phyloP scores from a whole-genome alignment of 2,329 filamentous ascomycete genomes.

The Penicillium sp. region DNA sequence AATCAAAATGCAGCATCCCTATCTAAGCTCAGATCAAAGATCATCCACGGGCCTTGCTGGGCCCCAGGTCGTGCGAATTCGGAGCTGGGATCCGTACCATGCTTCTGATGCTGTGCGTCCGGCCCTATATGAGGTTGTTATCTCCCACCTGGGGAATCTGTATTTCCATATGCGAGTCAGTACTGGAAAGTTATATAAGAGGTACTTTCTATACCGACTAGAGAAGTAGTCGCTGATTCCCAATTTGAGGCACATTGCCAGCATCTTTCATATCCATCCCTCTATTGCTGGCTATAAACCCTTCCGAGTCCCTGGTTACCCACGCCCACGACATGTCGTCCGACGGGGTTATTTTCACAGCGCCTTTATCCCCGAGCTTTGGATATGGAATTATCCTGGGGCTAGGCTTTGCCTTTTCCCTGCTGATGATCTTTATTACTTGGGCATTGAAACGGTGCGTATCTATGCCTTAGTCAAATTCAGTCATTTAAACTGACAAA shows the following conservation, averaged over 20 bases:
- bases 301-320: not conserved
- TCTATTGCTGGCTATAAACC: not conserved
- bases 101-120: not conserved
- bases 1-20: constrained; percentile 8
- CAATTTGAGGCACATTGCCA: not conserved
- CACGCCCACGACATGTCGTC: constrained; percentile 10
- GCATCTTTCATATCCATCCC: not conserved
- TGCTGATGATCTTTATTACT: constrained; percentile 72
- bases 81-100: constrained; percentile 12
- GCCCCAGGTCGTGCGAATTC: constrained; percentile 16
- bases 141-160: not conserved
- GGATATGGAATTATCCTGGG: constrained; percentile 78
- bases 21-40: constrained; percentile 20
- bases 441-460: constrained; percentile 62
- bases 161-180: not conserved
- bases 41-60: not conserved
- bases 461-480: not conserved
- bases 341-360: constrained; percentile 28
- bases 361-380: constrained; percentile 55
- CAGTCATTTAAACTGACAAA: not conserved
- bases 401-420: constrained; percentile 68
- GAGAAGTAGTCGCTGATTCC: not conserved
- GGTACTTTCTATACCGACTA: not conserved
- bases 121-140: not conserved
- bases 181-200: not conserved